Percentiles rank a stretch among this genome's conserved stretches.
Conservation (phyloP, 1,284 basidiomycete species). For the Ganoderma resinaceum region DNA sequence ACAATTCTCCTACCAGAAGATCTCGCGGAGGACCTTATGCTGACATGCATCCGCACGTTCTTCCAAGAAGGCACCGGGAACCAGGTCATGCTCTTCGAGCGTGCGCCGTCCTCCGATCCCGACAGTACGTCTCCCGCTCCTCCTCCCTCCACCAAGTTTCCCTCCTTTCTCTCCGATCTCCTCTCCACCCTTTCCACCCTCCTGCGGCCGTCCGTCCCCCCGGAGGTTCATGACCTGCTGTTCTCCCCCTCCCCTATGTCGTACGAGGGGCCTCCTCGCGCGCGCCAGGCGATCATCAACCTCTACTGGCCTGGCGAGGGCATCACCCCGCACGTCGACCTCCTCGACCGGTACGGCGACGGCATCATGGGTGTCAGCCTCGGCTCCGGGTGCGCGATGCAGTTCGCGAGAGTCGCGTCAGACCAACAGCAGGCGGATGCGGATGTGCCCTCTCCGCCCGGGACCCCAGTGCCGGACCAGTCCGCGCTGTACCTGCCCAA, state of each 20-base stretch:
- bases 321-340: conserved; percentile 80
- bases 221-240: conserved; percentile 55
- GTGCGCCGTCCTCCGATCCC: too few species aligned
- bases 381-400: conserved; percentile 77
- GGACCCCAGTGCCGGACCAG: conserved; percentile 6
- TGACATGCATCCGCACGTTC: conserved; percentile 63
- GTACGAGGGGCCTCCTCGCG: conserved; percentile 43
- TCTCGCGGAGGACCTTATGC: conserved; percentile 55
- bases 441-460: too few species aligned
- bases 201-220: conserved; percentile 55
- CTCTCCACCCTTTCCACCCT: conserved; percentile 56
- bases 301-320: conserved; percentile 82
- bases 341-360: conserved; percentile 78
- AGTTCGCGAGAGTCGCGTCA: conserved; percentile 49
- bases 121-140: neutral
- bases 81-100: conserved; percentile 82
- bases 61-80: conserved; percentile 61
- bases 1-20: conserved; percentile 55
- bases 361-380: conserved; percentile 84
- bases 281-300: conserved; percentile 83
- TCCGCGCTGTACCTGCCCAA: conserved; percentile 64
- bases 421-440: neutral
- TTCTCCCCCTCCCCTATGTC: conserved; percentile 50
- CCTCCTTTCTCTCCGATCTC: conserved; percentile 59
- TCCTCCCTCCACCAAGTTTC: conserved; percentile 48